Evolutionary conservation across 768 basidiomycete genomes (phyloP), one percentile per base, ranked within the genome.

Genomic region (Trametes punicea): DNA sequence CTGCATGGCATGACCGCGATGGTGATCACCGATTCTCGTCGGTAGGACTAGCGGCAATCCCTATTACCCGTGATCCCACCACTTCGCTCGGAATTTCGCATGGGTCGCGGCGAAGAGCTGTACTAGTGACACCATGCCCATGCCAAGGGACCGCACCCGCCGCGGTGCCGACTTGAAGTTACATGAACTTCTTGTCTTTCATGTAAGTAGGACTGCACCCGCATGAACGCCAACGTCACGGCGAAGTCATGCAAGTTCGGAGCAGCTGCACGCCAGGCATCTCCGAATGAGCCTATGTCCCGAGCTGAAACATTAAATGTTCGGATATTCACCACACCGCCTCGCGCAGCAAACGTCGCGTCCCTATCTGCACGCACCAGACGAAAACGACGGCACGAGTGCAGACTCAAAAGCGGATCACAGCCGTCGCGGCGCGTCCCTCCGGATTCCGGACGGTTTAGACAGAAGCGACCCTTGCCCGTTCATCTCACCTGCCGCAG

Each of bases 251-350:
- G 23, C 25, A 11, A 44, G 42, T 25, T 18, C 6, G 25, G 7
- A 6, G 33, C 23, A 26, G 50, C 33, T 46, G 45, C 39, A 27
- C 25, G 44, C 25, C n/a, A 54, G 31, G 26, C 25, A 9, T 18
- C 15, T n/a, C 42, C 51, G 51, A 23, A 21, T 21, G 33, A 31
- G 25, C 44, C 30, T 21, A 46, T 38, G 44, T 38, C 36, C 50
- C 44, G 45, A 51, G 27, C 45, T 57, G 49, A 57, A 39, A 51
- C 49, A 33, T 57, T 51, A 57, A 25, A 38, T 45, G 30, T 52
- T 36, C 39, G 36, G 25, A 23, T 45, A 23, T 44, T 23, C 40
- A 30, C 40, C 41, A 20, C 40, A 25, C 39, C 20, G 21, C 13
- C 15, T 18, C 21, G 21, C 18, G 26, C 34, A 16, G 16, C 11